Base-by-base conservation (phyloP, 495 filamentous ascomycete genomes). In the Aspergillus avenaceus region DNA sequence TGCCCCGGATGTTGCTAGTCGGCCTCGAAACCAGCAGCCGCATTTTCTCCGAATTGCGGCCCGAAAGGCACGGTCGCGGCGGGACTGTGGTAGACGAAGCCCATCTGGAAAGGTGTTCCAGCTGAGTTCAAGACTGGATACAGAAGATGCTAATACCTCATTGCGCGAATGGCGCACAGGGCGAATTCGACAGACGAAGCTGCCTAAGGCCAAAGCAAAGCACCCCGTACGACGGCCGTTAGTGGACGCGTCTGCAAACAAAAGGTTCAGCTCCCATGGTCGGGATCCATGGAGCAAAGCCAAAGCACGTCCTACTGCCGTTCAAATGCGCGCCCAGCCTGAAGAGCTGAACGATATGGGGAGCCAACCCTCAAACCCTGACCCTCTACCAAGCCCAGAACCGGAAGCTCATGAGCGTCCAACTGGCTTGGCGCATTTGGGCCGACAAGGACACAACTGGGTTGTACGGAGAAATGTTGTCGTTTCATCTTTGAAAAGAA, bases 151-250 rank as follows among this genome's bases (percentile, higher is more conserved):
- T 1, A 82, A 84, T 38, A 66, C 71, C 12, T 73, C 82, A 11
- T 67, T 98, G 41, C 72, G 70, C 18, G 77, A 86, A 47, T 98
- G 93, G 93, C 85, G 81, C 59, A 75, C 73, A 50, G 91, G 91
- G 6, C 81, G 65, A 31, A 83, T 91, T 40, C 66, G 61, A 18
- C 80, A 79, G 41, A 71, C 60, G 36, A 60, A 59, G 26, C 52
- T 70, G 29, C 50, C 56, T 14, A 49, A 60, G 25, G 55, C 57
- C 16, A 56, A 49, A 26, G 44, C 52, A 19, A 63, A 56, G 36
- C 47, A 52, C 46, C 58, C 34, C 8, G 54, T 46, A 44, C 58
- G 55, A 36, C 60, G 53, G 25, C 52, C 66, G 32, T 44, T 66
- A 19, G 26, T 36, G 8, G 50, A 50, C 40, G 41, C 62, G 24